Evolutionary conservation across 495 filamentous ascomycete species (phyloP), one percentile per base, ranked within the genome.

Genomic region (Trichoderma gamsii): DNA sequence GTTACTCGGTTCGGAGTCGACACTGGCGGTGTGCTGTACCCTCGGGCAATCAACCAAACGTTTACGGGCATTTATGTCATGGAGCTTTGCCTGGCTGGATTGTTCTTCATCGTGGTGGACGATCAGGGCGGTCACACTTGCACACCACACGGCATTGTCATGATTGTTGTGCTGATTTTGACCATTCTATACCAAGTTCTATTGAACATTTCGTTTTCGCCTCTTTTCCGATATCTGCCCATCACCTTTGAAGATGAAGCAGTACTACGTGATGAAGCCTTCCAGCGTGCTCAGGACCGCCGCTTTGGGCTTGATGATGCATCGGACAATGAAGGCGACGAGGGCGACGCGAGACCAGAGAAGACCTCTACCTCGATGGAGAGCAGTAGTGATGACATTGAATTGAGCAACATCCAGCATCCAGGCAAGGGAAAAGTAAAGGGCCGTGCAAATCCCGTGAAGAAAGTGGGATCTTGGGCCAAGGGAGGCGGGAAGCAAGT

Each of bases 201-300:
- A 3, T 82, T 99, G 29, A 97, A 96, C 73, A 77, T 82, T n/a
- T 88, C 92, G 9, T 97, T 99, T 70, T 86, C 86, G 1, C 93
- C 95, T 27, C 82, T 99, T 61, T 88, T 96, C 73, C 86, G 88
- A 43, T 97, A 97, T 74, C 80, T 99, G 51, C 95, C 95, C 0
- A 96, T 99, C 72, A 98, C 95, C 0, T 83, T 98, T 56, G 95
- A 99, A 76, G 96, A 99, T 72, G 92, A 96, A 68, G 95, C 95
- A 6, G 91, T 95, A 15, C 81, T 89, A 52, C 88, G 93, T 4
- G 96, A 98, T 72, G 87, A 95, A 72, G 91, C 90, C 65, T 99
- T 98, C 75, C 88, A 89, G 46, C 84, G 88, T 44, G 89, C 89
- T 25, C 91, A 95, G 73, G 87, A 86, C 66, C 83, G 83, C 64